Percentiles rank a stretch among this genome's conserved stretches.
These are phyloP conservation scores for Austroboletus rostrupii DNA, from an alignment of 1,284 basidiomycete genomes.

Conservation along the genomic window DNA sequence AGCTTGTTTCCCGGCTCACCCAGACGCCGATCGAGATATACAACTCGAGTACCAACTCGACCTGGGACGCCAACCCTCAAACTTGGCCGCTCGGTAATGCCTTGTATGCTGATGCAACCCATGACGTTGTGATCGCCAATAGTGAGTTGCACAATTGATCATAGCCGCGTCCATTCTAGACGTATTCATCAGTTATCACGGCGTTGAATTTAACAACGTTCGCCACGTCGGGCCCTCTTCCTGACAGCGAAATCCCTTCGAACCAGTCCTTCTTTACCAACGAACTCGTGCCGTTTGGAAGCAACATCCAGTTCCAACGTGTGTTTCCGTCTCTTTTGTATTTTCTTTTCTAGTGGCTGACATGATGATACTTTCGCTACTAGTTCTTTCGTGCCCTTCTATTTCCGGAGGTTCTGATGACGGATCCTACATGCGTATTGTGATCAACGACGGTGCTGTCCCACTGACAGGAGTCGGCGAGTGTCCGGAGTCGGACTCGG, in stretches of 20 bases:
- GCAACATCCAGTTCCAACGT: conserved; percentile 34
- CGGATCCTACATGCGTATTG: conserved; percentile 64
- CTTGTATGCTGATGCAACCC: conserved; percentile 84
- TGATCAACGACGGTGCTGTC: conserved; percentile 85
- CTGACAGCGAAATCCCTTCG: conserved; percentile 49
- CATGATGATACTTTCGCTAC: not conserved
- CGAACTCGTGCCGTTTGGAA: conserved; percentile 29
- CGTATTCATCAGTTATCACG: conserved; percentile 38
- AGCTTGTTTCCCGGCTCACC: conserved; percentile 76
- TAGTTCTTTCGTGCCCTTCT: conserved; percentile 28
- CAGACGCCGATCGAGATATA: conserved; percentile 65
- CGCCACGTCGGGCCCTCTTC: conserved; percentile 46
- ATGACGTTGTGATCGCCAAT: conserved; percentile 80
- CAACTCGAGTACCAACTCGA: conserved; percentile 78
- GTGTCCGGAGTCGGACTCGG: conserved; percentile 65
- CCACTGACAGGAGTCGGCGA: conserved; percentile 75
- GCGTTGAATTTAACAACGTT: conserved; percentile 58
- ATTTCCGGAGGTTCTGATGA: conserved; percentile 30
- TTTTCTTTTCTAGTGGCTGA: not conserved
- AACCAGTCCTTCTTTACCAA: conserved; percentile 36
- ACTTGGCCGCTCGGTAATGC: conserved; percentile 81
- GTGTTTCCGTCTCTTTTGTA: not conserved
- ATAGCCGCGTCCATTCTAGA: not conserved
- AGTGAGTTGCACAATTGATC: conserved; percentile 38
- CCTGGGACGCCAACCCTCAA: conserved; percentile 62